Evolutionary conservation across 2,329 filamentous ascomycete genomes (phyloP), one percentile per base, ranked within the genome.

Genomic region (Fusarium sp.): DNA sequence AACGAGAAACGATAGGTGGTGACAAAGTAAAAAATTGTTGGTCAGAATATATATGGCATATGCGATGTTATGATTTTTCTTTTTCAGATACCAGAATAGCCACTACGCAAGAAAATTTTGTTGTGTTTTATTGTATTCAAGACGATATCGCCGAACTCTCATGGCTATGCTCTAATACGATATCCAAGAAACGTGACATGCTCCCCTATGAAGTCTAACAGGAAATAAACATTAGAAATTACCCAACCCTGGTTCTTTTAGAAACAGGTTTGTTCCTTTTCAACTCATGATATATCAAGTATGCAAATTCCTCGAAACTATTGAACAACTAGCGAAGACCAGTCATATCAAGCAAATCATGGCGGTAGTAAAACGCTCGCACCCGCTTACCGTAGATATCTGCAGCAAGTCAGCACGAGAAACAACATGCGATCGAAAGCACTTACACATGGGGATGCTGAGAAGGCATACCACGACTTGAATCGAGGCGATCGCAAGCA

Each of bases 361-460:
- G 87, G n/a, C 90, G 87, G 72, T 93, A 86, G 78, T 93, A 95
- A 79, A 92, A 94, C 25, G 89, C 90, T 55, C 94, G 87, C 70
- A 93, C 91, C 62, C 89, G 86, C 83, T 97, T 97, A 13, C 94
- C 94, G 72, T 91, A 92, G 18, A 96, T 81, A 80, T 96, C 93
- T 94, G 71, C 3, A 11, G 33, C 7, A 42, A 49, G 31, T 70
- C 49, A 47, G 68, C 50, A 14, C 42, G 49, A 38, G 54, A 22
- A 20, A 18, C 45, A 33, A 18, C 35, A 17, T 12, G 15, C 20
- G 17, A 41, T 11, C 31, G n/a, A 86, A 88, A 95, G 89, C 83
- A 88, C 94, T 87, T 90, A 97, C 94, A 91, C 86, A 92, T 88
- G 3, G 93, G 93, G 63, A 97, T 86, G 58, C 90, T 94, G 71